These are phyloP conservation scores for Cyberlindnera euphorbiae DNA, from an alignment of 805 yeast species.

Conservation along the genomic window DNA sequence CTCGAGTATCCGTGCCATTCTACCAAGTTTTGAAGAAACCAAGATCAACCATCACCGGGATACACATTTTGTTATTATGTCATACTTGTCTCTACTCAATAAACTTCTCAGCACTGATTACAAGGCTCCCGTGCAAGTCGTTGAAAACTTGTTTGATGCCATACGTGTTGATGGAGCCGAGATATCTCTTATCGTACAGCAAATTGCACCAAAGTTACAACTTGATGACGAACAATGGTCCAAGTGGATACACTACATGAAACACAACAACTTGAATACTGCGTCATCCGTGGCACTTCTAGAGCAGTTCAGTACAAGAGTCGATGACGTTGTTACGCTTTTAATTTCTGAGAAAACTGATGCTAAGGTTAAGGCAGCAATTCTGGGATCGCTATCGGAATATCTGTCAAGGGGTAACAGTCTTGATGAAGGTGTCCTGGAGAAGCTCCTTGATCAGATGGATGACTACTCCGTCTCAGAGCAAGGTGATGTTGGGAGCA, in stretches of 20 bases:
- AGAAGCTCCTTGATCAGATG: slow-evolving; percentile 35
- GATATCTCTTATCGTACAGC: slow-evolving; percentile 4
- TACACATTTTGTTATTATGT: slow-evolving; percentile 18
- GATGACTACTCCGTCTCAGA: slow-evolving; percentile 76
- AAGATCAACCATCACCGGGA: slow-evolving; percentile 23
- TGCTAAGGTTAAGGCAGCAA: slow-evolving; percentile 12
- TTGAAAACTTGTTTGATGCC: slow-evolving; percentile 20
- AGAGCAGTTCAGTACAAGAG: slow-evolving; percentile 6
- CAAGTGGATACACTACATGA: slow-evolving; percentile 35
- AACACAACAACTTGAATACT: slow-evolving; percentile 33
- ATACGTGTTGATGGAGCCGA: slow-evolving; percentile 18
- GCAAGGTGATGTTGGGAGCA: slow-evolving; percentile 91
- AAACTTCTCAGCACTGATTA: slow-evolving; percentile 2
- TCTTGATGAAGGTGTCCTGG: slow-evolving; percentile 2
- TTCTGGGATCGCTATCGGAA: slow-evolving; percentile 17
- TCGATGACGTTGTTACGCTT: slow-evolving; percentile 10
- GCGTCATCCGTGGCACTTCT: slow-evolving; percentile 34
- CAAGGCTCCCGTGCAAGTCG: slow-evolving; percentile 3
- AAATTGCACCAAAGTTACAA: slow-evolving; percentile 13
- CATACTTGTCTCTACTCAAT: slow-evolving; percentile 25
- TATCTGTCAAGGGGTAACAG: slow-evolving; percentile 4
- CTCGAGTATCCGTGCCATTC: neutral
- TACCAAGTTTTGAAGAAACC: slow-evolving; percentile 9
- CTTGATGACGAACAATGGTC: slow-evolving; percentile 11
- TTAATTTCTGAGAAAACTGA: slow-evolving; percentile 24